Base-by-base conservation (phyloP, 495 filamentous ascomycete genomes). In the Annulohypoxylon bovei region DNA sequence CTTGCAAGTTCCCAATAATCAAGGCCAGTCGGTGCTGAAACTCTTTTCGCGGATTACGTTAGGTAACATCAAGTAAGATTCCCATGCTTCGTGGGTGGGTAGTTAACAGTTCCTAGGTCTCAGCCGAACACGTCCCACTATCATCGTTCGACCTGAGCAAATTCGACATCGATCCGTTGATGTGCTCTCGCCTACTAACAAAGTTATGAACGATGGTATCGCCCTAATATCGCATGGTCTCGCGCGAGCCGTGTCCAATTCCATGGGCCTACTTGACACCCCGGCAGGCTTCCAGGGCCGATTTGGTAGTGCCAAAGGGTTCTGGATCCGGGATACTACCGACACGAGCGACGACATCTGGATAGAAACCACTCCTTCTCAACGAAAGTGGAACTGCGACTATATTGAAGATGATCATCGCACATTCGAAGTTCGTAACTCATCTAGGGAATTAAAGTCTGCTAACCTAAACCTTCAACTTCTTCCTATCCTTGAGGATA, bases 171-270 rank as follows among this genome's bases (percentile, higher is more conserved):
- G 61, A 14, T 5, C 32, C 1, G 9, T 60, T 0, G 83, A 85
- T 60, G 64, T 84, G 4, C 53, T 76, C 0, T 83, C 82, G 0
- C 78, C 78, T 0, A 70, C 66, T 12, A 53, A 65, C 0, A 77
- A 79, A 28, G 85, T 91, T 0, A 96, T 96, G 93, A 94, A 94
- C 66, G 92, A 96, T 71, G 92, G 93, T 4, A 92, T 92, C 55
- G 91, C 88, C 12, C 78, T 89, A 27, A 90, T 93, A 77, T 95
- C 93, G 0, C 81, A 82, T 35, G 76, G 76, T 3, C 82, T 92
- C 22, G 92, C 91, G 5, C 79, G 82, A 22, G 79, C 82, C 35
- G 85, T 95, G 12, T 84, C 85, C 7, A 81, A 89, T 33, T 71
- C 74, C 1, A 81, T 94, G 32, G 87, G 87, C 0, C 81, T 93